Evolutionary conservation across 805 yeast genomes (phyloP).

Genomic region (Monosporozyma unispora): DNA sequence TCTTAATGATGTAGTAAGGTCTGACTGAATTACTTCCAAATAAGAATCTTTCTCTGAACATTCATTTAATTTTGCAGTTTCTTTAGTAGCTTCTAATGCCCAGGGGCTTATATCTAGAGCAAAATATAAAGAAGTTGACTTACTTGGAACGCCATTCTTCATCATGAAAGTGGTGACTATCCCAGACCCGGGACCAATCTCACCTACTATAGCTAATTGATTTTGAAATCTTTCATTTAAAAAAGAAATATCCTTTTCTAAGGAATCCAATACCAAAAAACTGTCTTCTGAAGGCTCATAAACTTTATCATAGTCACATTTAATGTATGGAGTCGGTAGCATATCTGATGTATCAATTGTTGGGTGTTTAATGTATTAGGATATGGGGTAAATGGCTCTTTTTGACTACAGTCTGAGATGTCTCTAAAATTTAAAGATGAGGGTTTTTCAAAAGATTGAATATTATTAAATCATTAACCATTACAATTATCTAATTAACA

Average conservation of each 20-base stretch:
- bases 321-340: constrained; percentile 72
- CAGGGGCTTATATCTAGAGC: constrained; percentile 77
- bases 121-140: constrained; percentile 38
- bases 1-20: constrained; percentile 44
- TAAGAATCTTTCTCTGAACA: constrained; percentile 16
- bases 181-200: constrained; percentile 91
- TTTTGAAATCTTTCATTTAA: constrained; percentile 27
- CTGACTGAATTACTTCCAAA: constrained; percentile 47
- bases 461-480: not conserved
- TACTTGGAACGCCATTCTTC: constrained; percentile 42
- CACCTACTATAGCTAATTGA: constrained; percentile 51
- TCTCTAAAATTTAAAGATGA: not conserved
- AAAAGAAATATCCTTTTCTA: constrained; percentile 49
- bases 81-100: constrained; percentile 49
- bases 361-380: no score
- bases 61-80: constrained; percentile 35
- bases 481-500: not conserved
- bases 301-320: constrained; percentile 58
- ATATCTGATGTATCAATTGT: no score
- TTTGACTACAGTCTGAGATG: not conserved
- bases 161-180: constrained; percentile 68
- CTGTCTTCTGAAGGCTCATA: constrained; percentile 96
- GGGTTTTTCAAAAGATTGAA: not conserved
- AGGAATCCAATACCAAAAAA: constrained; percentile 68
- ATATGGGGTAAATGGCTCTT: no score